phyloP scores from a whole-genome alignment of 805 yeast genomes.

The Saccharomyces jurei region DNA sequence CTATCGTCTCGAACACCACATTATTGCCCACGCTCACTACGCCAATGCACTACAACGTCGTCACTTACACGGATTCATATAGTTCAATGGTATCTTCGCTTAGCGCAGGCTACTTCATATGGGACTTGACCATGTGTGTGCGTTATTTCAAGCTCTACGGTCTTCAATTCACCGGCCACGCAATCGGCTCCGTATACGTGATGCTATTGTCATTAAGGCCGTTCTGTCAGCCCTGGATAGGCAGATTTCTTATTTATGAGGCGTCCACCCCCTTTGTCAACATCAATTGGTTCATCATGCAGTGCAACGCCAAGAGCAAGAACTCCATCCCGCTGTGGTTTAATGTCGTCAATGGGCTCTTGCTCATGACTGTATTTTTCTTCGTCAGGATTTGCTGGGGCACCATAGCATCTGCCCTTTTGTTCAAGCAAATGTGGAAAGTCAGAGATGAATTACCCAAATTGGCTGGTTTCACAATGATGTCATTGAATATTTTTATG shows the following conservation, averaged over 20 bases:
- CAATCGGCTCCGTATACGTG: constrained; percentile 69
- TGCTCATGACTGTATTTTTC: constrained; percentile 65
- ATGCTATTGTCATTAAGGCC: constrained; percentile 60
- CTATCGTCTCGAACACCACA: constrained; percentile 51
- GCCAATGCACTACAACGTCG: constrained; percentile 39
- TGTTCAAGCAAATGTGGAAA: constrained; percentile 41
- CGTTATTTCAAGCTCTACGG: constrained; percentile 65
- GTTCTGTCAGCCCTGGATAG: constrained; percentile 71
- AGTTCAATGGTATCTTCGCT: constrained; percentile 65
- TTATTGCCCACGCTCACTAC: constrained; percentile 59
- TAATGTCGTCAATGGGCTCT: constrained; percentile 61
- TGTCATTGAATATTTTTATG: constrained; percentile 53
- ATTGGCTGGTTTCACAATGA: constrained; percentile 41
- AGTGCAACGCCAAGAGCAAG: constrained; percentile 22
- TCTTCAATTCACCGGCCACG: constrained; percentile 73
- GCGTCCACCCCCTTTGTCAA: constrained; percentile 92
- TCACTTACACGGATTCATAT: constrained; percentile 67
- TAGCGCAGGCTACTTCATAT: constrained; percentile 78
- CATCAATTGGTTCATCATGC: constrained; percentile 81
- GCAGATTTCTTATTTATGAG: constrained; percentile 78
- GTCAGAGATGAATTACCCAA: constrained; percentile 39
- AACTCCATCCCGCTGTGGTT: constrained; percentile 35
- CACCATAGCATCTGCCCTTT: constrained; percentile 52
- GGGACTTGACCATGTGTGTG: constrained; percentile 77
- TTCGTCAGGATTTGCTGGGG: constrained; percentile 82